Conservation (phyloP, 257 asterid genomes). For the Capsicum baccatum region DNA sequence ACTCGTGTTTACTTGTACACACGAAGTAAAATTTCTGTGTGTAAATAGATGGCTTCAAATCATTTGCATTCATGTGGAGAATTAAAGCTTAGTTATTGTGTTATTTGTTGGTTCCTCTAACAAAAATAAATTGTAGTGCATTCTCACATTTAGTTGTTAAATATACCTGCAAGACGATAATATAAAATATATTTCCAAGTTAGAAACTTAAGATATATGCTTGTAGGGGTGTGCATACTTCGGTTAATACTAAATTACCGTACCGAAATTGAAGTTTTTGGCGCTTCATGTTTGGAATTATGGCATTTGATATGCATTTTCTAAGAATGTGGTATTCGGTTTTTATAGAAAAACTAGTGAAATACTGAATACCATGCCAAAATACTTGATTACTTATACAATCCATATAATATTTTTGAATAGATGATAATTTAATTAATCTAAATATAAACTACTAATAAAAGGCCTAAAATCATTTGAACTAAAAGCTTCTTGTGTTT, state of each 20-base stretch:
- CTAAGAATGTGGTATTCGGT: neutral
- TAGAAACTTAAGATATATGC: neutral
- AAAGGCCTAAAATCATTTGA: neutral
- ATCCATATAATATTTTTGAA: neutral
- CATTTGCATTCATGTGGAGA: slow-evolving; percentile 10
- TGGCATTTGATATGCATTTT: neutral
- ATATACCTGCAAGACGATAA: neutral
- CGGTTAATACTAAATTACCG: neutral
- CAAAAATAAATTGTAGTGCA: neutral
- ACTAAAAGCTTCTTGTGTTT: neutral
- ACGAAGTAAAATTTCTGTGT: neutral
- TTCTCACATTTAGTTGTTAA: slow-evolving; percentile 23
- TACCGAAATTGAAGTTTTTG: neutral
- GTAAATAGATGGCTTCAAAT: slow-evolving; percentile 7
- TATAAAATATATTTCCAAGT: neutral
- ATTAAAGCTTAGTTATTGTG: slow-evolving; percentile 11
- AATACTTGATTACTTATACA: neutral
- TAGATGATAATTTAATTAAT: neutral
- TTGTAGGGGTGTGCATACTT: slow-evolving; percentile 13
- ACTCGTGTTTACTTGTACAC: slow-evolving; percentile 13
- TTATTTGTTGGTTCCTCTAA: neutral
- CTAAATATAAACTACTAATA: neutral
- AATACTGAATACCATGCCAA: neutral
- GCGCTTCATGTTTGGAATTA: neutral
- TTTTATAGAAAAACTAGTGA: neutral